Base-by-base conservation (phyloP, 352 stramenopile species). In the Phytophthora meadii region DNA sequence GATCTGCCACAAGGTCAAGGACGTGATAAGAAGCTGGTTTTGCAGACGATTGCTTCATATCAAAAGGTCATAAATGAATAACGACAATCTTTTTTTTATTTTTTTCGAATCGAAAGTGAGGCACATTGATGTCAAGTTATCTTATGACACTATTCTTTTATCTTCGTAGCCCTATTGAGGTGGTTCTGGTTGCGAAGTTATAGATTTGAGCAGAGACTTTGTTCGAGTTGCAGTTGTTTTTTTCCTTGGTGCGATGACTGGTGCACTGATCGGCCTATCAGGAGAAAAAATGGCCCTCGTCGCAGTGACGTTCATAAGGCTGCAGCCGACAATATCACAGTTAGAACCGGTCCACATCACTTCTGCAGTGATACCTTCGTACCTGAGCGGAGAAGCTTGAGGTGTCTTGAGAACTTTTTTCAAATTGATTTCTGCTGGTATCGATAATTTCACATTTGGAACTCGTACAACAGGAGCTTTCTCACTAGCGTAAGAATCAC, bases 191-290 rank as follows among this genome's bases (percentile, higher is more conserved):
- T 67, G 61, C 44, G 24, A 19, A 17, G 47, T 52, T 28, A 67
- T 52, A 28, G 49, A 55, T 15, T 61, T 62, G 10, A 65, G 36
- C 5, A 71, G 14, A 25, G 67, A 71, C 46, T 68, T 74, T 11
- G 61, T 37, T 61, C 45, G 61, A 30, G 36, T 19, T 17, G 57
- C 25, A 30, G 52, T 6, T 8, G 15, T 41, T 36, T 85, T 90
- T 54, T 78, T 90, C 55, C 89, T 89, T 14, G 72, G 27, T 2
- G 60, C 60, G 25, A 70, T 45, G 6, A 63, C 70, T n/a, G 83
- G 81, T 1, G 83, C 83, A 40, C 83, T 92, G 39, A 92, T 92
- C 1, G 74, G 74, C 2, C 62, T 58, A 30, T 79, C 80, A 22
- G 65, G 74, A 22, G 64, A 81, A 25, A 82, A 34, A 10, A 76